Base-by-base conservation (phyloP, 2,329 filamentous ascomycete genomes). In the Lachnellula occidentalis region DNA sequence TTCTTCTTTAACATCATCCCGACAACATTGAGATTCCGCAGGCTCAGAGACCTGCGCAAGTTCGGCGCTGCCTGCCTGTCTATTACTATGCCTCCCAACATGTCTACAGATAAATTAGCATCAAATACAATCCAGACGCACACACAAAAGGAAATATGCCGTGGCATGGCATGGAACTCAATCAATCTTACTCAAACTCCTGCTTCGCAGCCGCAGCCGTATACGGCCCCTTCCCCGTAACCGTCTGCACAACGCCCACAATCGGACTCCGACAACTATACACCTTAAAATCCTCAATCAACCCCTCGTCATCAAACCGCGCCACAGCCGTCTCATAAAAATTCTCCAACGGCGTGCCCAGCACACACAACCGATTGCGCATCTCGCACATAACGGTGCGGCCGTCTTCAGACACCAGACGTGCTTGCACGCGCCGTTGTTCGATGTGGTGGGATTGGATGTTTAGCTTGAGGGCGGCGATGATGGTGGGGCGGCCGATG, bases 211-310 rank as follows among this genome's bases (percentile, higher is more conserved):
- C 36, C n/a, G 15, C 17, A 5, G 8, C 14, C 4, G 15, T 8
- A 34, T 51, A 51, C 19, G 49, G 49, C 24, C 49, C 49, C 4
- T 14, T 19, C 9, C 49, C 49, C 9, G 49, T 51, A 17, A 34
- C 36, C 7, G 17, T 42, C n/a, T 51, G 49, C 2, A 51, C 15
- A 45, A 45, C 43, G 11, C 42, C 49, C n/a, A 51, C 39, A 14
- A 51, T 45, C 42, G 41, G 49, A 45, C 49, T 51, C 36, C 49
- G 49, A 45, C 49, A 51, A 9, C 12, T 36, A n/a, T 51, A 51
- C 2, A 31, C 12, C 9, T 36, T 51, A n/a, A 51, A 45, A 6
- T 34, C 37, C 1, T 15, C 34, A 15, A 51, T 22, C 4, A 43
- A 19, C 0, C 49, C 49, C 3, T 51, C 9, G 0, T 34, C 22